Evolutionary conservation across 2,329 filamentous ascomycete species (phyloP).

Genomic region (Xenosphaeropsis pyriputrescens): DNA sequence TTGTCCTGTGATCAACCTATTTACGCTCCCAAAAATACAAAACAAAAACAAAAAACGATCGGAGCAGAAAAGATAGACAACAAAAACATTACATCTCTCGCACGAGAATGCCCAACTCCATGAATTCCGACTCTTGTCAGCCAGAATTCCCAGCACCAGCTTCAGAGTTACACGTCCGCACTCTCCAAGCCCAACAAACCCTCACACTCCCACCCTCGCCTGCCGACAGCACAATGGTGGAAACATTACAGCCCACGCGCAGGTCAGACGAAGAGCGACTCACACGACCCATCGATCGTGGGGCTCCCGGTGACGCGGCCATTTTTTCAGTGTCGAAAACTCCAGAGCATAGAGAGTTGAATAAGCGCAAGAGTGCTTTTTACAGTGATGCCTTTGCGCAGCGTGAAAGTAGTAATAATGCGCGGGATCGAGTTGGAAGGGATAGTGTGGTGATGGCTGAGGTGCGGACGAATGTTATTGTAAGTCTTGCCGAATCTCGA

Average conservation of each 20-base stretch:
- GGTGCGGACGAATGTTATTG: slow-evolving; percentile 48
- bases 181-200: no score
- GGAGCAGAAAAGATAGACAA: no score
- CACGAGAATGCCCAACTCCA: no score
- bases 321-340: slow-evolving; percentile 13
- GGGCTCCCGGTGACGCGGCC: slow-evolving; percentile 13
- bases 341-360: slow-evolving; percentile 12
- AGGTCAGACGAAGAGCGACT: slow-evolving; percentile 8
- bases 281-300: slow-evolving; percentile 13
- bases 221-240: slow-evolving; percentile 1
- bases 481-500: slow-evolving; percentile 20
- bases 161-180: no score
- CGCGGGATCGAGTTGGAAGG: slow-evolving; percentile 13
- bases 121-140: no score
- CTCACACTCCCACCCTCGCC: slow-evolving; percentile 1
- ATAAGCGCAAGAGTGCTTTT: slow-evolving; percentile 16
- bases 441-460: slow-evolving; percentile 42
- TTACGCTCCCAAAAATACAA: no score
- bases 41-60: no score
- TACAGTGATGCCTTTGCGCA: slow-evolving; percentile 19
- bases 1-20: no score
- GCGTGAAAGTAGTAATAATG: slow-evolving; percentile 13
- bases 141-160: no score
- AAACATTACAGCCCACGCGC: neutral
- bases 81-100: no score